These are phyloP conservation scores for Inosperma sp. DNA, from an alignment of 768 basidiomycete species.

Conservation along the genomic window DNA sequence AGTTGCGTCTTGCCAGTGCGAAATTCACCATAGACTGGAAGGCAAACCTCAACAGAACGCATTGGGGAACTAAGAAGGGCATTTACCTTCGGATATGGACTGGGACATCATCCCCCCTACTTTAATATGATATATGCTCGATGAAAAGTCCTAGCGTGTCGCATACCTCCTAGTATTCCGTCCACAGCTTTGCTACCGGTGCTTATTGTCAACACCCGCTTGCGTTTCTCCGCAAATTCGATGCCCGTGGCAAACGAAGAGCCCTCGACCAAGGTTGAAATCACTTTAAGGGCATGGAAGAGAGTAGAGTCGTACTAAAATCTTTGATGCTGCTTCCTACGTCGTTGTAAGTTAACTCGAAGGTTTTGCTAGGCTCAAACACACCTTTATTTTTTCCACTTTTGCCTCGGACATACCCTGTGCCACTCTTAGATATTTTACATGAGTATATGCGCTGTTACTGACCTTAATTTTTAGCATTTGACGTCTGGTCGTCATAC, in stretches of 20 bases:
- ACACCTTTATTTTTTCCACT: constrained; percentile 92
- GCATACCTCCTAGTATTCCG: constrained; percentile 75
- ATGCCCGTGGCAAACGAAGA: constrained; percentile 89
- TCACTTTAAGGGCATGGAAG: background rate
- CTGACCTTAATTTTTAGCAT: constrained; percentile 89
- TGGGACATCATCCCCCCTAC: constrained; percentile 87
- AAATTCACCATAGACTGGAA: constrained; percentile 88
- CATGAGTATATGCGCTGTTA: constrained; percentile 18
- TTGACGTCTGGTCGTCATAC: constrained; percentile 86
- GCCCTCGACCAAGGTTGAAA: constrained; percentile 45
- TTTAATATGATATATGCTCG: background rate
- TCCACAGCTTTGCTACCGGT: constrained; percentile 94
- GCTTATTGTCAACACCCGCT: constrained; percentile 75
- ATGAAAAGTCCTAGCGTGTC: background rate
- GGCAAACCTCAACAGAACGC: constrained; percentile 2
- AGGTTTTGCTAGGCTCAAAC: constrained; percentile 7
- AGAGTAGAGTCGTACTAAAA: constrained; percentile 47
- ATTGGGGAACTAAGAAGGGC: background rate
- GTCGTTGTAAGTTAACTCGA: background rate
- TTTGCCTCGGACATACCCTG: constrained; percentile 96
- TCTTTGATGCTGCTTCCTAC: constrained; percentile 88
- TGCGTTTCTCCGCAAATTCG: constrained; percentile 83
- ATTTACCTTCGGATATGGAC: constrained; percentile 82
- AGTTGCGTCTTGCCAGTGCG: constrained; percentile 95
- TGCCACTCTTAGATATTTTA: constrained; percentile 5